These are phyloP conservation scores for Leccinum incarnatum DNA, from an alignment of 768 basidiomycete genomes.

Conservation along the genomic window DNA sequence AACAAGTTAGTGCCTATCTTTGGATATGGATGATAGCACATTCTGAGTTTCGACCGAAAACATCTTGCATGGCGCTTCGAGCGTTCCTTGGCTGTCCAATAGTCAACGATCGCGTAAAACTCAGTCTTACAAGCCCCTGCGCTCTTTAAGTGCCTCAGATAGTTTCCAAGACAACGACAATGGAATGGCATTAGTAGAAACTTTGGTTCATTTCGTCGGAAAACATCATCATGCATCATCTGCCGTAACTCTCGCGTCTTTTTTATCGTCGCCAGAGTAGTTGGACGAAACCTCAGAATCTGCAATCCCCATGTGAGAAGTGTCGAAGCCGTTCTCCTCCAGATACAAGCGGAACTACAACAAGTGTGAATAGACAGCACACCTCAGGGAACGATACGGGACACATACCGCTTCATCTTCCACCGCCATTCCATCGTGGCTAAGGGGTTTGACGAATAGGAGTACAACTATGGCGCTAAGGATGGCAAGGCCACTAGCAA, in stretches of 20 bases:
- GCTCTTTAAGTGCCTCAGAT: background rate
- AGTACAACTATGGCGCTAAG: conserved; percentile 72
- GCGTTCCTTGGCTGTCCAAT: background rate
- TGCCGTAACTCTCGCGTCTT: conserved; percentile 7
- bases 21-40: too few relatives aligned
- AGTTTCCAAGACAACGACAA: background rate
- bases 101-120: background rate
- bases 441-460: conserved; percentile 71
- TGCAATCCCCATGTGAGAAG: conserved; percentile 61
- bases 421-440: conserved; percentile 72
- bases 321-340: conserved; percentile 76
- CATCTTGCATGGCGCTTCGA: background rate
- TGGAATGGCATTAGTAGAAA: background rate
- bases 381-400: background rate
- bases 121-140: background rate
- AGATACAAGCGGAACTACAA: conserved; percentile 79
- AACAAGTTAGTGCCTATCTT: too few relatives aligned
- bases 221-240: conserved; percentile 3
- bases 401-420: conserved; percentile 64
- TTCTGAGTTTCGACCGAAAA: too few relatives aligned
- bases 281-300: conserved; percentile 24
- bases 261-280: conserved; percentile 20
- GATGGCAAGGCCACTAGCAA: conserved; percentile 81
- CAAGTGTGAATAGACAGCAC: background rate
- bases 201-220: background rate